Evolutionary conservation across 805 yeast species (phyloP), one percentile per base, ranked within the genome.

Genomic region (Danielia reshetovae): DNA sequence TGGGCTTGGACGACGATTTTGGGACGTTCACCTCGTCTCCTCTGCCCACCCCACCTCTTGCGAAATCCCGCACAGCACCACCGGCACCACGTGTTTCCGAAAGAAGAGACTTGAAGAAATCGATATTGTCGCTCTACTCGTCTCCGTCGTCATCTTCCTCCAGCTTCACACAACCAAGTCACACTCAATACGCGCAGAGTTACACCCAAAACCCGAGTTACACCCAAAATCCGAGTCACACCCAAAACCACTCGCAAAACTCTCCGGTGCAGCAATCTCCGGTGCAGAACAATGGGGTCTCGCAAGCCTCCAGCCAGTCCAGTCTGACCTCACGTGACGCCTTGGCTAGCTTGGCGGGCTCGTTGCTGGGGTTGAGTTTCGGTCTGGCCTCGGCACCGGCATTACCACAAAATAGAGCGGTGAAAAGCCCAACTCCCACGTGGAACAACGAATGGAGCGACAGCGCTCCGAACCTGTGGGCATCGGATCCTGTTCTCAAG

Each of bases 41-140:
- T 4, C 43, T 52, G 27, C 46, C 54, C 2, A 29, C 46, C 13
- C 47, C 48, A 24, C 22, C 22, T 19, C 9, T 9, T 9, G 22
- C 22, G 7, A 7, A 19, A 19, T n/a, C n/a, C n/a, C n/a, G n/a
- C n/a, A 30, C 48, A 7, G 45, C 25, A 11, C 3, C 39, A 11
- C 24, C 45, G 28, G 29, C 43, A 2, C 16, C 48, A 9, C 11
- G 25, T 5, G 31, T 26, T 12, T 7, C 30, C 7, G 36, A 36
- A 14, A 25, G 48, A 22, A 27, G 15, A 3, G 97, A 90, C 52
- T 71, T 93, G 58, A 93, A 93, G 55, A 86, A 86, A 62, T 86
- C 96, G 1, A 93, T 93, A 40, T 63, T 93, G 39, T 87, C 97
- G 16, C 70, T 93, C 34, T 93, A 93, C 57, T 77, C 94, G 1